Evolutionary conservation across 2,329 filamentous ascomycete species (phyloP).

Genomic region (Ceratocystiopsis sp.): DNA sequence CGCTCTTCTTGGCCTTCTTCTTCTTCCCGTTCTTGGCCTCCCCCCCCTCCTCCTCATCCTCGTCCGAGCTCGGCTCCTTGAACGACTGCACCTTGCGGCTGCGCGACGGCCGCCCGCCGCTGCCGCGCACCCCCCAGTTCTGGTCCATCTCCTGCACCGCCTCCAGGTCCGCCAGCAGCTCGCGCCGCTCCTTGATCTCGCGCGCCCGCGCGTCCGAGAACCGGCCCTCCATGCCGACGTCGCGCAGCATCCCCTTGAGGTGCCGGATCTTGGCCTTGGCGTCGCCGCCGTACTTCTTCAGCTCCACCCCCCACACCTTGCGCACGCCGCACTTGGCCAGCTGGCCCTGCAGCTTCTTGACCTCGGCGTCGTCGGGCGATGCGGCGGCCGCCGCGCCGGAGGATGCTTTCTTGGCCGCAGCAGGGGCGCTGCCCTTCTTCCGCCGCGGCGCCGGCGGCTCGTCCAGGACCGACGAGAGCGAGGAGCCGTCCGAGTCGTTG

Average conservation of each 20-base stretch:
- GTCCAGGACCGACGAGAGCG: constrained; percentile 63
- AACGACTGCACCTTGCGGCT: constrained; percentile 15
- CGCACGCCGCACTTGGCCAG: constrained; percentile 80
- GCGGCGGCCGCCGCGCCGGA: constrained; percentile 14
- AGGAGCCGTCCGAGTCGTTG: constrained; percentile 22
- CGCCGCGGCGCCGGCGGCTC: constrained; percentile 30
- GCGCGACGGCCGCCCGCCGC: constrained; percentile 24
- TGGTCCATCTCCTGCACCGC: constrained; percentile 68
- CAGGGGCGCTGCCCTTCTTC: constrained; percentile 22
- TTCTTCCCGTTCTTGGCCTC: background rate
- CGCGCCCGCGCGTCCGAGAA: constrained; percentile 72
- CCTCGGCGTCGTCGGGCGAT: constrained; percentile 54
- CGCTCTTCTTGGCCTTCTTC: background rate
- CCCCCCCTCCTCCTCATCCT: constrained; percentile 16
- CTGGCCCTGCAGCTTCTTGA: constrained; percentile 77
- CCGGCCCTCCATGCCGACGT: constrained; percentile 74
- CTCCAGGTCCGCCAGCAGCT: constrained; percentile 70
- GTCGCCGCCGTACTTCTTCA: constrained; percentile 57
- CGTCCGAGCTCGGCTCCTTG: constrained; percentile 22
- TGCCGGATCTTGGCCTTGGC: constrained; percentile 66
- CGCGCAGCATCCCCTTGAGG: constrained; percentile 59
- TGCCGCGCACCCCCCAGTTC: constrained; percentile 47
- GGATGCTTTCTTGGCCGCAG: constrained; percentile 19
- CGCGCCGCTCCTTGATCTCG: constrained; percentile 73
- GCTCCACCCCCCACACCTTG: constrained; percentile 78